Evolutionary conservation across 768 basidiomycete genomes (phyloP).

Genomic region (Termitomyces sp.): DNA sequence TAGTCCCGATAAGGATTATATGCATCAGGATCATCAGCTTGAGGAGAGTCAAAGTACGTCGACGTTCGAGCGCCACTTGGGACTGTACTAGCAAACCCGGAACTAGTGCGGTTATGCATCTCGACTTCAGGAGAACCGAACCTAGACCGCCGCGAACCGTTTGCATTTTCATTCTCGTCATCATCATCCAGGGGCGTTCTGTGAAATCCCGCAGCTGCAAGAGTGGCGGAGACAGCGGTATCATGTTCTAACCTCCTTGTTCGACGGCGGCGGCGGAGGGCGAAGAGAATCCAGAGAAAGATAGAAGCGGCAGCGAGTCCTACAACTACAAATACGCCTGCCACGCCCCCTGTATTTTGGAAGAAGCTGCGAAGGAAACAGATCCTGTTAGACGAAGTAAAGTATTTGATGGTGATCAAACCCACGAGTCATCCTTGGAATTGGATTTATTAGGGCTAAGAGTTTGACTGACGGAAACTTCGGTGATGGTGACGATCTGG

Average conservation of each 20-base stretch:
- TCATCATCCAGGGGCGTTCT: conserved; percentile 68
- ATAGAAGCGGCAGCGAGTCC: conserved; percentile 75
- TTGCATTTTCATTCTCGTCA: conserved; percentile 29
- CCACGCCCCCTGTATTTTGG: conserved; percentile 83
- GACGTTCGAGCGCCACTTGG: conserved; percentile 30
- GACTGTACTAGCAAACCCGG: conserved; percentile 26
- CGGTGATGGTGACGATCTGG: conserved; percentile 52
- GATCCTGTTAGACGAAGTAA: neutral
- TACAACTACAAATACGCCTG: conserved; percentile 87
- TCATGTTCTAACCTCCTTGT: conserved; percentile 64
- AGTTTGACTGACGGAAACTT: conserved; percentile 68
- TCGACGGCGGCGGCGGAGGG: conserved; percentile 61
- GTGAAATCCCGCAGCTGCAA: conserved; percentile 68
- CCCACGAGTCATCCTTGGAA: conserved; percentile 49
- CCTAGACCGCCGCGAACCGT: conserved; percentile 19
- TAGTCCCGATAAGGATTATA: conserved; percentile 58
- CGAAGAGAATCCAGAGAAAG: conserved; percentile 68
- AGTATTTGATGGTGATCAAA: conserved; percentile 6
- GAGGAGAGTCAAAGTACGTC: conserved; percentile 33
- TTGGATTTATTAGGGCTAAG: conserved; percentile 46
- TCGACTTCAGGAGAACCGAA: conserved; percentile 29
- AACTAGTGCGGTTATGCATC: conserved; percentile 41
- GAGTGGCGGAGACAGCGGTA: conserved; percentile 64
- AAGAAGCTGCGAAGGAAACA: conserved; percentile 62
- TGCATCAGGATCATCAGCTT: conserved; percentile 29